Percentiles rank a stretch among this genome's conserved stretches.
These are phyloP conservation scores for Basipetospora chlamydospora DNA, from an alignment of 2,329 filamentous ascomycete genomes.

Conservation along the genomic window DNA sequence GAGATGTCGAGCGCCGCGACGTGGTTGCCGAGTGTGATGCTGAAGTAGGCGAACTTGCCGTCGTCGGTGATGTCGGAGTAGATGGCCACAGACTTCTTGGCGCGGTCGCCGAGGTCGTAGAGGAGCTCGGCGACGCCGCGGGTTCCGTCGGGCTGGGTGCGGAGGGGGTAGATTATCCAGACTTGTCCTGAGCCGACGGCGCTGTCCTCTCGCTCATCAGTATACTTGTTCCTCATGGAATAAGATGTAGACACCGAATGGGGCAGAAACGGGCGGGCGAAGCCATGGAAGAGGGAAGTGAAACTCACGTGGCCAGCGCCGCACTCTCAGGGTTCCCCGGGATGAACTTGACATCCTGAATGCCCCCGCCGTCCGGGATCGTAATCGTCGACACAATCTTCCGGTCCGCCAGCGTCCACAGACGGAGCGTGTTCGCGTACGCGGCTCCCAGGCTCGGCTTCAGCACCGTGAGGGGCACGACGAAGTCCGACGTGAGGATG, in stretches of 20 bases:
- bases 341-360: slow-evolving; percentile 53
- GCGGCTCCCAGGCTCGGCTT: slow-evolving; percentile 42
- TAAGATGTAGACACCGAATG: too few species aligned
- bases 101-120: slow-evolving; percentile 41
- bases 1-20: slow-evolving; percentile 47
- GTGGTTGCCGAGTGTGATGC: slow-evolving; percentile 46
- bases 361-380: slow-evolving; percentile 43
- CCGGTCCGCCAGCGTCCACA: slow-evolving; percentile 39
- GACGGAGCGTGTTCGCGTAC: slow-evolving; percentile 40
- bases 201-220: too few species aligned
- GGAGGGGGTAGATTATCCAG: slow-evolving; percentile 51
- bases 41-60: slow-evolving; percentile 44
- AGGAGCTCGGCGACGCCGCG: slow-evolving; percentile 43
- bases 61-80: slow-evolving; percentile 46
- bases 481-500: slow-evolving; percentile 48
- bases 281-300: not conserved
- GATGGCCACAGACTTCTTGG: slow-evolving; percentile 40
- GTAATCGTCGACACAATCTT: slow-evolving; percentile 46
- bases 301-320: slow-evolving; percentile 35
- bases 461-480: slow-evolving; percentile 44
- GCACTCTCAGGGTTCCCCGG: slow-evolving; percentile 43
- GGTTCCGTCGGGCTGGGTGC: slow-evolving; percentile 36
- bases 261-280: too few species aligned
- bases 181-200: slow-evolving; percentile 45
- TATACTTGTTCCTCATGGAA: too few species aligned